Evolutionary conservation across 2,329 filamentous ascomycete species (phyloP).

Genomic region (Trichoderma polysporum): DNA sequence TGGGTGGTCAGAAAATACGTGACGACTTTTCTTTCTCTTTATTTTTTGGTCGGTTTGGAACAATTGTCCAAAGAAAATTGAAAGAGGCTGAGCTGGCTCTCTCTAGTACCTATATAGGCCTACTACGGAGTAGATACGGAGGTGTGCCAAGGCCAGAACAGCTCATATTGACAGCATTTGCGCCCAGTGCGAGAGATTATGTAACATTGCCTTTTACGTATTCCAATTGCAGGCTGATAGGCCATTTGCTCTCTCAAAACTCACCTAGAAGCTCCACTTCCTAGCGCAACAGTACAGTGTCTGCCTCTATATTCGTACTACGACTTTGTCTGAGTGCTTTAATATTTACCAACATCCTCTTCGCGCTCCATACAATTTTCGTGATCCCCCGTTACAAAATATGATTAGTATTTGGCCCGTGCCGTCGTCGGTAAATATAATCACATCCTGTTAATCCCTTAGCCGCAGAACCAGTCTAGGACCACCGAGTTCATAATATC

Average conservation of each 20-base stretch:
- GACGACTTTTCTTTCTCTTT: not conserved
- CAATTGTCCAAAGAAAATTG: not conserved
- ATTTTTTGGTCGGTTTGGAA: not conserved
- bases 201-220: not conserved
- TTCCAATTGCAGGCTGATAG: not conserved
- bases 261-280: not conserved
- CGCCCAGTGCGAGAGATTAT: not conserved
- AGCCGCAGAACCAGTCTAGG: not conserved
- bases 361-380: not conserved
- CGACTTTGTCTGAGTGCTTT: not conserved
- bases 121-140: too few relatives aligned
- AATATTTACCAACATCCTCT: not conserved
- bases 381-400: not conserved
- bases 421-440: not conserved
- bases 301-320: not conserved
- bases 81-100: not conserved
- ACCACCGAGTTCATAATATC: not conserved
- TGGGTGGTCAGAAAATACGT: not conserved
- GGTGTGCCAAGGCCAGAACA: not conserved
- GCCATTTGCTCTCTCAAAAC: not conserved
- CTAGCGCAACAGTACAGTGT: not conserved
- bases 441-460: not conserved
- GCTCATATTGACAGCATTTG: too few relatives aligned
- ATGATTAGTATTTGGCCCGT: too few relatives aligned
- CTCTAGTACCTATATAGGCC: too few relatives aligned